These are phyloP conservation scores for Spergularia bocconei DNA, from an alignment of 148 eudicot genomes.

Conservation along the genomic window DNA sequence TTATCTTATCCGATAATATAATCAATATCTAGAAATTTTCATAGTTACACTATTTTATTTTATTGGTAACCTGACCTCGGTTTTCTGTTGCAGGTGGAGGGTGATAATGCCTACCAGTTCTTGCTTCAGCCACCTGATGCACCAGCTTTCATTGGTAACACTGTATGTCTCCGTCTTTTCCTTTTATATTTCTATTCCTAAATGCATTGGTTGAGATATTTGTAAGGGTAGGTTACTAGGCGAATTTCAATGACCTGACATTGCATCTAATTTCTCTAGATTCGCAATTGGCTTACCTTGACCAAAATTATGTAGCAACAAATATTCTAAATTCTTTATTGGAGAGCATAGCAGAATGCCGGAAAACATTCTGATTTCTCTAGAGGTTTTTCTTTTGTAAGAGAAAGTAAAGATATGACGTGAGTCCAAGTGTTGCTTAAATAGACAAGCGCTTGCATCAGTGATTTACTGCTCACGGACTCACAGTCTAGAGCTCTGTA, in stretches of 20 bases:
- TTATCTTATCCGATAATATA: neutral
- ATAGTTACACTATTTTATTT: neutral
- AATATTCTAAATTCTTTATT: too few species aligned
- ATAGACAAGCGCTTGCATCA: neutral
- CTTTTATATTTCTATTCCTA: neutral
- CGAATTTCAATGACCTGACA: neutral
- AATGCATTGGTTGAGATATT: neutral
- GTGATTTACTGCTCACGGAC: neutral
- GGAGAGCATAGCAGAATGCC: too few species aligned
- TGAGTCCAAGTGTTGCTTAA: too few species aligned
- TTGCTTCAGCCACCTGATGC: constrained; percentile 93
- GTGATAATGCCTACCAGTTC: constrained; percentile 81
- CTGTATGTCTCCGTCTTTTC: constrained; percentile 46
- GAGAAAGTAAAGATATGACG: too few species aligned
- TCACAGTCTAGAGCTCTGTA: neutral
- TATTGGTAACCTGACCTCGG: neutral
- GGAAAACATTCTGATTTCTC: too few species aligned
- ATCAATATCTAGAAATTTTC: neutral
- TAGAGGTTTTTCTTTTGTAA: too few species aligned
- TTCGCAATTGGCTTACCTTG: too few species aligned
- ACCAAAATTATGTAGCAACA: too few species aligned
- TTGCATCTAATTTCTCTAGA: neutral
- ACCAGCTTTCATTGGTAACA: constrained; percentile 94
- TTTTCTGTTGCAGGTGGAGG: constrained; percentile 56
- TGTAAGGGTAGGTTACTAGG: neutral